Evolutionary conservation across 1,284 basidiomycete species (phyloP).

Genomic region (Ustilago tritici): DNA sequence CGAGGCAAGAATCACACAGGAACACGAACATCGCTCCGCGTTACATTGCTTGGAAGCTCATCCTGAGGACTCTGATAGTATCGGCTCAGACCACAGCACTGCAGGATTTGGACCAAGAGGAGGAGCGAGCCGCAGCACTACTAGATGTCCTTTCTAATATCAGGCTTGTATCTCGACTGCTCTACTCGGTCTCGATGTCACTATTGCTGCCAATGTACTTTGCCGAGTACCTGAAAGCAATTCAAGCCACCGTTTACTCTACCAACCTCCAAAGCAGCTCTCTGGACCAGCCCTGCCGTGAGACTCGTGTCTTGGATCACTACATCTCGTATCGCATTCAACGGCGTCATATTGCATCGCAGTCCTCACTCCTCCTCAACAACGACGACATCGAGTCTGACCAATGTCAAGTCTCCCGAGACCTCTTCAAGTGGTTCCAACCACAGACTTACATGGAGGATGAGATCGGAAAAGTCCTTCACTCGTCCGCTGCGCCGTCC

Average conservation of each 20-base stretch:
- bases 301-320: conserved; percentile 46
- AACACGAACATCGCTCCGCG: conserved; percentile 22
- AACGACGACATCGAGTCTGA: conserved; percentile 45
- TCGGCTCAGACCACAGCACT: not conserved
- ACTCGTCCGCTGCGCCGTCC: not conserved
- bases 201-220: conserved; percentile 31
- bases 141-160: conserved; percentile 33
- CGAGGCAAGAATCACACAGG: not conserved
- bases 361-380: conserved; percentile 37
- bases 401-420: conserved; percentile 37
- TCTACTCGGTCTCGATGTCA: conserved; percentile 40
- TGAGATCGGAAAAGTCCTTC: conserved; percentile 34
- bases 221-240: conserved; percentile 27
- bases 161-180: conserved; percentile 33
- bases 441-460: conserved; percentile 48
- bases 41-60: conserved; percentile 32
- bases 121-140: conserved; percentile 20
- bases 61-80: conserved; percentile 14
- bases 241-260: conserved; percentile 34
- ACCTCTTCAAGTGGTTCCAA: conserved; percentile 50
- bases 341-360: conserved; percentile 19
- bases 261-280: conserved; percentile 16
- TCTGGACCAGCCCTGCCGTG: conserved; percentile 27
- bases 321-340: conserved; percentile 45
- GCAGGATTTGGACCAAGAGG: conserved; percentile 26